phyloP scores from a whole-genome alignment of 257 asterid species.

The Scutellaria baicalensis region DNA sequence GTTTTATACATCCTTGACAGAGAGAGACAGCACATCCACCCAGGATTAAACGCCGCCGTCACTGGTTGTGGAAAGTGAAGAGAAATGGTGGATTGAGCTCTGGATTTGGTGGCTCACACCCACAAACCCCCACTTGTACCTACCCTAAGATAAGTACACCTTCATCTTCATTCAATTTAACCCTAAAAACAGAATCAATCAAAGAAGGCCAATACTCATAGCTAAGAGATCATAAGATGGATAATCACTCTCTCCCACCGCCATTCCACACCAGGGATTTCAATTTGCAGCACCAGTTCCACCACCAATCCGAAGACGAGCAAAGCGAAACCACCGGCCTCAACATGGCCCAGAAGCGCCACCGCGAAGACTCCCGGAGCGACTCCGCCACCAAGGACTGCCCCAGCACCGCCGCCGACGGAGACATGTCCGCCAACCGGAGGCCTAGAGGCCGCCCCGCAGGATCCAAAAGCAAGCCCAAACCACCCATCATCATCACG shows the following conservation, averaged over 20 bases:
- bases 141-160: constrained; percentile 5
- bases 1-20: background rate
- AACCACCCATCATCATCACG: constrained; percentile 83
- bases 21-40: no score
- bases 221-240: no score
- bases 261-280: constrained; percentile 81
- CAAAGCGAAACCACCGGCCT: constrained; percentile 61
- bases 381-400: constrained; percentile 23
- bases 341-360: constrained; percentile 42
- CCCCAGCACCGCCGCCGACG: constrained; percentile 23
- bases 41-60: constrained; percentile 6
- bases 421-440: constrained; percentile 41
- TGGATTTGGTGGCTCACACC: constrained; percentile 41
- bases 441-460: constrained; percentile 83
- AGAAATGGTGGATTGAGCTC: constrained; percentile 14
- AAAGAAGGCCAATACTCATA: no score
- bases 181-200: constrained; percentile 3
- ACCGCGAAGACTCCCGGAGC: constrained; percentile 37
- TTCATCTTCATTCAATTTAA: background rate
- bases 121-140: constrained; percentile 26
- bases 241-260: constrained; percentile 65
- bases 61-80: constrained; percentile 6
- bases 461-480: constrained; percentile 85
- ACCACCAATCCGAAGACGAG: constrained; percentile 64
- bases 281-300: constrained; percentile 60